A percentile compares a stretch with the other conserved stretches of the same genome.
Evolutionary conservation across 768 basidiomycete species (phyloP).

Genomic region (Filobasidium floriforme): DNA sequence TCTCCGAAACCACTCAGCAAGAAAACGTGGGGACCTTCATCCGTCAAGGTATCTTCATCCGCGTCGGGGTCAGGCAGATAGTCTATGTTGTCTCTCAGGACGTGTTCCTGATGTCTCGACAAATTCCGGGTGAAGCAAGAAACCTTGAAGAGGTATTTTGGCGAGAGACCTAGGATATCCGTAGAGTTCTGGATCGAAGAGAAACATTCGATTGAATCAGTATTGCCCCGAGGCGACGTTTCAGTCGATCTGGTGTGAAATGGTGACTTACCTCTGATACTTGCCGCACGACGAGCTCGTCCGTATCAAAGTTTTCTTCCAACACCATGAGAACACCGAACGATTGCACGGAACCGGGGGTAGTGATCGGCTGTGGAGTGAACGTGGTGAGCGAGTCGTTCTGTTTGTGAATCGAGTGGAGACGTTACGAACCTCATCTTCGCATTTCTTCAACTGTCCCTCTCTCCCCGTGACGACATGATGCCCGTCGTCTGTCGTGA

Average conservation of each 20-base stretch:
- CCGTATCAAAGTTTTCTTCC: slow-evolving; percentile 55
- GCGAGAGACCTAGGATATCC: slow-evolving; percentile 66
- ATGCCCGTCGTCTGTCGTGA: slow-evolving; percentile 59
- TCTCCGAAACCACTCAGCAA: slow-evolving; percentile 63
- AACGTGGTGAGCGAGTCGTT: neutral
- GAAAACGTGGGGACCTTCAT: slow-evolving; percentile 50
- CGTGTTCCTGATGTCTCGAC: slow-evolving; percentile 57
- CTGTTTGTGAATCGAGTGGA: neutral
- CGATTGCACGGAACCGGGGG: slow-evolving; percentile 72
- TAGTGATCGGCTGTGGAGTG: slow-evolving; percentile 59
- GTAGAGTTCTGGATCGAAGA: slow-evolving; percentile 56
- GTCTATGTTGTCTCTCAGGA: slow-evolving; percentile 67
- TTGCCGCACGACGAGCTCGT: slow-evolving; percentile 59
- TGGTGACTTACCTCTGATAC: slow-evolving; percentile 61
- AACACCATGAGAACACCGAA: slow-evolving; percentile 73
- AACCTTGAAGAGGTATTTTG: slow-evolving; percentile 61
- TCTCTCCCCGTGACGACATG: slow-evolving; percentile 65
- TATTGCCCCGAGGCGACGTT: neutral
- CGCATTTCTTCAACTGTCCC: slow-evolving; percentile 59
- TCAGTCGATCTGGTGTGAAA: neutral
- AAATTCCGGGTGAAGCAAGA: slow-evolving; percentile 67
- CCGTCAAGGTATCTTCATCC: slow-evolving; percentile 48
- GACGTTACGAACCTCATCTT: slow-evolving; percentile 58
- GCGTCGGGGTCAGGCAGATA: slow-evolving; percentile 55
- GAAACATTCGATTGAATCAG: neutral